These are phyloP conservation scores for Solanum microdontum DNA, from an alignment of 257 asterid genomes.

Conservation along the genomic window DNA sequence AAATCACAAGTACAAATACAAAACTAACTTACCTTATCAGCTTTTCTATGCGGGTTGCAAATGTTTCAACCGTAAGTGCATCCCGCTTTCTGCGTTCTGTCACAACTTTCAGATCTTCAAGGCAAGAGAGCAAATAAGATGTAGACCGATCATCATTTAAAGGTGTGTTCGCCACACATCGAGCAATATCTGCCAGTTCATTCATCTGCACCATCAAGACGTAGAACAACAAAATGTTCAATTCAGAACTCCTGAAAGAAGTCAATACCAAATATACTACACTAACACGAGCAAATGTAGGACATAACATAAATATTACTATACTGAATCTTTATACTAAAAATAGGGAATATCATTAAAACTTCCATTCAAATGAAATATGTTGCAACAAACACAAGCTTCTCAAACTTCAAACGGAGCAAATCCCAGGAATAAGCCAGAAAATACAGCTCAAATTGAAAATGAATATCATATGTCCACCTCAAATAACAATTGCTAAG, in stretches of 20 bases:
- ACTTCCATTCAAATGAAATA: neutral
- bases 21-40: constrained; percentile 52
- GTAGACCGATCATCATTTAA: constrained; percentile 75
- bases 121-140: constrained; percentile 80
- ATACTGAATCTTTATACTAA: neutral
- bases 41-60: constrained; percentile 98
- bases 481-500: neutral
- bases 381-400: neutral
- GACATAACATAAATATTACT: neutral
- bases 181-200: constrained; percentile 97
- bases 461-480: neutral
- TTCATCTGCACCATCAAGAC: constrained; percentile 48
- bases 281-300: neutral
- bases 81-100: constrained; percentile 78
- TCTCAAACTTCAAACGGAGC: neutral
- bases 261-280: neutral
- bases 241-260: neutral
- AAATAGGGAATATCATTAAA: neutral
- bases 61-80: constrained; percentile 91
- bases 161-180: constrained; percentile 89
- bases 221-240: neutral
- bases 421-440: neutral
- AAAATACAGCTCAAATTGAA: neutral
- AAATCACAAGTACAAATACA: neutral
- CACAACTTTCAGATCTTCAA: constrained; percentile 91